A percentile compares a stretch with the other conserved stretches of the same genome.
phyloP scores from a whole-genome alignment of 2,329 filamentous ascomycete genomes.

The Rutstroemia sp. region DNA sequence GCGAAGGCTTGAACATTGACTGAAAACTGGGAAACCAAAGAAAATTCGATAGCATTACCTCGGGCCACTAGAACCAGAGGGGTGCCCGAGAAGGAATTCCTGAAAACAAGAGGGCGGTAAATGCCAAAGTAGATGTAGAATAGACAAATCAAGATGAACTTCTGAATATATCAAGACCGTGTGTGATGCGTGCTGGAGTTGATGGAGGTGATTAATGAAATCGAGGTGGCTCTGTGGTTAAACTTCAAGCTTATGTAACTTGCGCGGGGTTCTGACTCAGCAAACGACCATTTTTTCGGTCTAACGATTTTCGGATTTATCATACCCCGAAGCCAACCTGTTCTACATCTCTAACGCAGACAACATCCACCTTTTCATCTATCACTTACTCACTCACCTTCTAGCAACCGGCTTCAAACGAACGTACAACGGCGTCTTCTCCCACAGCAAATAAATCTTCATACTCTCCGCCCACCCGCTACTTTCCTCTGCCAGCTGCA shows the following conservation, averaged over 20 bases:
- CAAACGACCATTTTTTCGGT: no score
- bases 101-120: neutral
- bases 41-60: neutral
- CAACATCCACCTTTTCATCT: neutral
- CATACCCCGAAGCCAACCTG: no score
- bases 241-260: no score
- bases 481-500: conserved; percentile 4
- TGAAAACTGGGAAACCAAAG: neutral
- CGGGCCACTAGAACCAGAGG: neutral
- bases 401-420: neutral
- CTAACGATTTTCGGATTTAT: no score
- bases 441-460: neutral
- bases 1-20: neutral
- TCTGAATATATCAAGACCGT: no score
- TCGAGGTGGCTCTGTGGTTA: no score
- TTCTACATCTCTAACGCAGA: no score
- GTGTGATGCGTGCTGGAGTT: no score
- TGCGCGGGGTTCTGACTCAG: no score
- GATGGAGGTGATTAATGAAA: no score
- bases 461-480: neutral
- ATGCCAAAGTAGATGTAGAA: neutral
- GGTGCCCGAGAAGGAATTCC: neutral
- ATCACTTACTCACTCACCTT: neutral
- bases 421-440: neutral
- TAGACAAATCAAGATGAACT: no score